Evolutionary conservation across 1,284 basidiomycete genomes (phyloP).

Genomic region (Malassezia globosa): DNA sequence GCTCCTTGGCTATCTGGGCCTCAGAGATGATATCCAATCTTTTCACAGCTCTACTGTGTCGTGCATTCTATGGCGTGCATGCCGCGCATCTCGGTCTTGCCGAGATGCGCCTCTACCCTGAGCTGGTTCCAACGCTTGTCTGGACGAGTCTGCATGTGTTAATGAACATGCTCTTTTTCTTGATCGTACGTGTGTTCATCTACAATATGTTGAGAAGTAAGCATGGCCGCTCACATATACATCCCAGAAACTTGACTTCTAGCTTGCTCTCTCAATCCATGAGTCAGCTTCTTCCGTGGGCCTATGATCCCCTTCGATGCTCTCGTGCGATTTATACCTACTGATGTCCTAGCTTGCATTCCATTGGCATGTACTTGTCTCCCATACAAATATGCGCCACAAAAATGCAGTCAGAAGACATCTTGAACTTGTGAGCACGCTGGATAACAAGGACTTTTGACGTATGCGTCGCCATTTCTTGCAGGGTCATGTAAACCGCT

Average conservation of each 20-base stretch:
- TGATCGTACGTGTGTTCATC: slow-evolving; percentile 36
- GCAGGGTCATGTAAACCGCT: no score
- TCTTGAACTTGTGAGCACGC: slow-evolving; percentile 30
- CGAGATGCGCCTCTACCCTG: slow-evolving; percentile 53
- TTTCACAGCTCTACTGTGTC: slow-evolving; percentile 50
- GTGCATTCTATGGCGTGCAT: slow-evolving; percentile 49
- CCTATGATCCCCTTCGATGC: no score
- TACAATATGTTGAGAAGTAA: neutral
- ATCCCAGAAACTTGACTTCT: slow-evolving; percentile 28
- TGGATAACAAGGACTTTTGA: slow-evolving; percentile 45
- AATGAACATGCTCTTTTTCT: slow-evolving; percentile 54
- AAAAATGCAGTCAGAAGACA: slow-evolving; percentile 38
- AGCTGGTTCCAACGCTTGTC: slow-evolving; percentile 47
- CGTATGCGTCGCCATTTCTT: no score
- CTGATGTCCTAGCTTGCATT: no score
- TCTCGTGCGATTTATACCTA: no score
- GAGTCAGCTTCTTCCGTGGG: no score
- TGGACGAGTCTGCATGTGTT: slow-evolving; percentile 53
- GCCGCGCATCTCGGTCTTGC: slow-evolving; percentile 52
- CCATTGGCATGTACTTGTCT: no score
- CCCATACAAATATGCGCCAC: no score
- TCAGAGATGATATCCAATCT: slow-evolving; percentile 51
- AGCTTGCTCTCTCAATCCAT: no score
- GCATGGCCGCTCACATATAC: no score
- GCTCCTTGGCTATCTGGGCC: slow-evolving; percentile 53